These are phyloP conservation scores for Zarea fungicola DNA, from an alignment of 2,329 filamentous ascomycete genomes.

Conservation along the genomic window DNA sequence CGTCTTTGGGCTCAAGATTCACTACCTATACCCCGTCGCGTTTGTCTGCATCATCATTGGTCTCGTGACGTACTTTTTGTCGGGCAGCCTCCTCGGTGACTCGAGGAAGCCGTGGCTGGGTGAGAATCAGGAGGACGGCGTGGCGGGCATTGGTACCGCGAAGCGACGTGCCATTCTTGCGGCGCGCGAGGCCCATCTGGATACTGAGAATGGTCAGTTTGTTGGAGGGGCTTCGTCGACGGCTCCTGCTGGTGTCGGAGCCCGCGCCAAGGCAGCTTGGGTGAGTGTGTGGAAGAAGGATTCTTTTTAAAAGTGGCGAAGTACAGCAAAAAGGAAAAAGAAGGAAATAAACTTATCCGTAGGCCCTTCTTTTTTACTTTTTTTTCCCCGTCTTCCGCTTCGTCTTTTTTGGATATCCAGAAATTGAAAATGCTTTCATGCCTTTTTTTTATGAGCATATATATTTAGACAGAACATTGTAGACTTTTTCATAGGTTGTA, in stretches of 20 bases:
- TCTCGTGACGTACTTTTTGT: conserved; percentile 80
- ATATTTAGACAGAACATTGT: background rate
- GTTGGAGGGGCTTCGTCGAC: too few relatives aligned
- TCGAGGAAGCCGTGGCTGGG: conserved; percentile 94
- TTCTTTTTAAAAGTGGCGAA: background rate
- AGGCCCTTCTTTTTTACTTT: too few relatives aligned
- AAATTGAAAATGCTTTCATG: background rate
- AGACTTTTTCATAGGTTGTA: too few relatives aligned
- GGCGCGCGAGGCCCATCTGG: conserved; percentile 38
- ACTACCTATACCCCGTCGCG: conserved; percentile 92
- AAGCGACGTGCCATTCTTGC: conserved; percentile 66
- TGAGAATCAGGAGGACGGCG: conserved; percentile 73
- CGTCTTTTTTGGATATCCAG: background rate
- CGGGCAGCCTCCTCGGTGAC: conserved; percentile 77
- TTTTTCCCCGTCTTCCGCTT: too few relatives aligned
- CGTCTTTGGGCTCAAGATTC: conserved; percentile 74
- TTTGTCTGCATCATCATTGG: conserved; percentile 90
- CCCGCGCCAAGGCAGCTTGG: background rate
- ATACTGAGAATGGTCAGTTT: conserved; percentile 23
- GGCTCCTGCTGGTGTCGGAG: background rate
- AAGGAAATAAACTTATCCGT: too few relatives aligned
- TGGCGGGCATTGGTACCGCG: conserved; percentile 78
- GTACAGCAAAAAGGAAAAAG: too few relatives aligned
- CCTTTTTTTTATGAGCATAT: background rate
- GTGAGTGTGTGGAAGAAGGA: conserved; percentile 6